Percentiles rank a stretch among this genome's conserved stretches.
phyloP scores from a whole-genome alignment of 768 basidiomycete genomes.

The Tricholoma sp. region DNA sequence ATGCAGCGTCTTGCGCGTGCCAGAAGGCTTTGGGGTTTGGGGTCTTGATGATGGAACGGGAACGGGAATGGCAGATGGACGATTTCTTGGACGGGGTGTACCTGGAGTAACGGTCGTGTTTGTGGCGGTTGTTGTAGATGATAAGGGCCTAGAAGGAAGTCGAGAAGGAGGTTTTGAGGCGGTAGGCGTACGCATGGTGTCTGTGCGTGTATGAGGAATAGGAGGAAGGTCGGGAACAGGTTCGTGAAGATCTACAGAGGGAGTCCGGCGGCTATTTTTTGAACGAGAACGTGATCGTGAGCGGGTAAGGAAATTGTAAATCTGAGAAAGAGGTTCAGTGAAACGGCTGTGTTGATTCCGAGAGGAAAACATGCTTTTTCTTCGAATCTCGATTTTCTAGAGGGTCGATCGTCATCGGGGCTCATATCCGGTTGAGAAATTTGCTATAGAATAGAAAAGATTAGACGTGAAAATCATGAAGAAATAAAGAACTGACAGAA shows the following conservation, averaged over 20 bases:
- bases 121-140: conserved; percentile 58
- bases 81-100: conserved; percentile 38
- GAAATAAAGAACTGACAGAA: conserved; percentile 18
- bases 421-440: conserved; percentile 5
- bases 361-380: conserved; percentile 35
- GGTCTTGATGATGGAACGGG: conserved; percentile 20
- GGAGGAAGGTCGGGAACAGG: conserved; percentile 19
- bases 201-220: conserved; percentile 10
- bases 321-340: conserved; percentile 29
- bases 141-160: conserved; percentile 56
- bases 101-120: conserved; percentile 56
- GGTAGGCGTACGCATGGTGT: conserved; percentile 11
- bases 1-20: conserved; percentile 36
- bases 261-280: conserved; percentile 22
- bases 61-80: conserved; percentile 22
- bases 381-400: conserved; percentile 37
- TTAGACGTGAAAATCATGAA: background rate
- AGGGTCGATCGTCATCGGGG: conserved; percentile 33
- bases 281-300: conserved; percentile 61
- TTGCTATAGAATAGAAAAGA: background rate
- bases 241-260: conserved; percentile 14
- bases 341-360: conserved; percentile 2
- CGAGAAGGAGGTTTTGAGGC: conserved; percentile 44
- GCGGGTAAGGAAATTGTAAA: conserved; percentile 55
- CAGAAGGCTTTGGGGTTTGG: conserved; percentile 31